Percentiles rank a stretch among this genome's conserved stretches.
Evolutionary conservation across 2,329 filamentous ascomycete genomes (phyloP).

Genomic region (Ophiosphaerella herpotricha): DNA sequence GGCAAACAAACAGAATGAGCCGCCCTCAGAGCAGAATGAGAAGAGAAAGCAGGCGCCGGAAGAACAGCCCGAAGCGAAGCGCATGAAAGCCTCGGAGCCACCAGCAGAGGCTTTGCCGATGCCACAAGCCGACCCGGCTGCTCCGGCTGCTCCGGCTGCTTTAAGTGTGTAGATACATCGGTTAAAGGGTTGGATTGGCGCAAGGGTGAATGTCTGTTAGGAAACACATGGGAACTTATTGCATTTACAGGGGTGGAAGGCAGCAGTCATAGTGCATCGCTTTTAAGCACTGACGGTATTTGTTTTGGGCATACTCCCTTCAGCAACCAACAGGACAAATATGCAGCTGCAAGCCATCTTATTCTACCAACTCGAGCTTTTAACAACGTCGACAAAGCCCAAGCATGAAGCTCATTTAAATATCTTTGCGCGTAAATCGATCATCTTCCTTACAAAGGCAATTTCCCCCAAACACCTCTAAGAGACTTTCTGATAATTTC

Average conservation of each 20-base stretch:
- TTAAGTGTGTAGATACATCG: constrained; percentile 8
- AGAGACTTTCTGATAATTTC: too few species aligned
- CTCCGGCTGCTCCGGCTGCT: constrained; percentile 3
- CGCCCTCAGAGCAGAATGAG: constrained; percentile 21
- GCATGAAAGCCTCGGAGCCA: constrained; percentile 31
- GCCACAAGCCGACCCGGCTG: not conserved
- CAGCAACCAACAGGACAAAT: too few species aligned
- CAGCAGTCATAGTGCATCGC: too few species aligned
- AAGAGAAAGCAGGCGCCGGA: constrained; percentile 21
- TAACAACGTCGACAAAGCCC: too few species aligned
- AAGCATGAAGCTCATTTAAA: too few species aligned
- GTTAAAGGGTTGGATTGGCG: not conserved
- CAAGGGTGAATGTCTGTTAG: not conserved
- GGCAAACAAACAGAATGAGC: constrained; percentile 11
- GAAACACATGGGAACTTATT: not conserved
- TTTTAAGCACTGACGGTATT: too few species aligned
- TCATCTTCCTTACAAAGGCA: too few species aligned
- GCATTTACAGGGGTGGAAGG: not conserved
- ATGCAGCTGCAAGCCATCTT: too few species aligned
- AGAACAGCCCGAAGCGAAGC: constrained; percentile 29
- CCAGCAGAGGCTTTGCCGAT: not conserved
- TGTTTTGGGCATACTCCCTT: too few species aligned
- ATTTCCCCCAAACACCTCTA: too few species aligned
- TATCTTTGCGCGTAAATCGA: too few species aligned
- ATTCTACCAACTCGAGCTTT: too few species aligned